Conservation (phyloP, 164 flowering plant species). For the Pachysandra terminalis region DNA sequence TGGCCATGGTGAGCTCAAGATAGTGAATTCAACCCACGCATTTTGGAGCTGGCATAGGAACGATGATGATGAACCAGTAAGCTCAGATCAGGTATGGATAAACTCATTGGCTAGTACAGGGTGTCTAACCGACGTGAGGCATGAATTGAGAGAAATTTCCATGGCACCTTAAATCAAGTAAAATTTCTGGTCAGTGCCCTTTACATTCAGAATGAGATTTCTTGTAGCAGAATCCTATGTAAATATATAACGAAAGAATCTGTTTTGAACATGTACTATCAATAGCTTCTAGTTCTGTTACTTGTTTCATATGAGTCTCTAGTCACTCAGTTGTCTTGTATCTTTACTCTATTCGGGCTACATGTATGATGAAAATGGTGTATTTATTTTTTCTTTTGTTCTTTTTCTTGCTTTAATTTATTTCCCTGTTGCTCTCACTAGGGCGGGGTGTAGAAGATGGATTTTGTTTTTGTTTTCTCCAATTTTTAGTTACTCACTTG, state of each 20-base stretch:
- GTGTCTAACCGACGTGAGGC: slow-evolving; percentile 37
- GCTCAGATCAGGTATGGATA: slow-evolving; percentile 78
- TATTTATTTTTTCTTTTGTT: no score
- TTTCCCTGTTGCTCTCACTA: no score
- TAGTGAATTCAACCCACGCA: slow-evolving; percentile 73
- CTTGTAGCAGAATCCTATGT: neutral
- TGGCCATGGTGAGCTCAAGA: slow-evolving; percentile 89
- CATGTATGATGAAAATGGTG: no score
- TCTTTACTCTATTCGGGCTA: no score
- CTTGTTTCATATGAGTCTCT: no score
- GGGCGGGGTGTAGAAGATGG: no score
- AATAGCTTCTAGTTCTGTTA: neutral
- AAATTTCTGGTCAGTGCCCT: neutral
- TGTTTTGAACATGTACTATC: neutral
- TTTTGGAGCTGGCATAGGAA: slow-evolving; percentile 97
- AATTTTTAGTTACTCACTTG: no score
- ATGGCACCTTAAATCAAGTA: slow-evolving; percentile 31
- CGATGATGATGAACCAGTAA: slow-evolving; percentile 83
- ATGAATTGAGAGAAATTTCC: slow-evolving; percentile 48
- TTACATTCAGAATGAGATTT: neutral
- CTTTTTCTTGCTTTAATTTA: no score
- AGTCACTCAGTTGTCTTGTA: no score
- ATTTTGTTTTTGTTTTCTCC: no score
- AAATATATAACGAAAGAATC: neutral
- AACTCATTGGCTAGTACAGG: slow-evolving; percentile 63